Evolutionary conservation across 306 rosid species (phyloP), one percentile per base, ranked within the genome.

Genomic region (Quercus dentata): DNA sequence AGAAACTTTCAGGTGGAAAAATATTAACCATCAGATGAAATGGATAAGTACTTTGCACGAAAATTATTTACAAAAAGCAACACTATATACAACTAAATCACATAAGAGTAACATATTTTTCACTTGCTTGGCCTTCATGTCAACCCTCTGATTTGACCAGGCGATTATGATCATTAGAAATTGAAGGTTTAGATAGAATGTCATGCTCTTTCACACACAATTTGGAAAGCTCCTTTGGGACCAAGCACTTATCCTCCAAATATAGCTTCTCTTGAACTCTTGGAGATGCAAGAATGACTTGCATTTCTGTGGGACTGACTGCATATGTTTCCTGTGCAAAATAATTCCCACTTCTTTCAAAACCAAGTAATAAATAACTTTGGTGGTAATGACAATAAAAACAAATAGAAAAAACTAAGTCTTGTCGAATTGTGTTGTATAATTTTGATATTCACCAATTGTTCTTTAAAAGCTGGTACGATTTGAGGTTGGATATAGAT

Each of bases 191-290:
- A 20, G 87, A 78, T 73, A 23, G 75, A 68, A 88, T 27, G 71
- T 79, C 82, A 0, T 35, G 46, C 31, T 69, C 62, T 27, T 85
- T 82, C 13, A 87, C 80, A 49, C 91, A 79, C 10, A 80, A 67
- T 59, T 81, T 75, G 28, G 87, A 74, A 49, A 86, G 76, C 20
- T 89, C 84, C 72, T 81, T 80, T 6, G 93, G 85, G 71, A 85
- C 90, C 78, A 95, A 55, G 58, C 99, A 92, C 81, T 54, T 86
- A 52, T 91, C 97, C 73, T 94, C 94, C 0, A 64, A 67, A 79
- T 86, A 94, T 33, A 91, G 59, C 86, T 90, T 91, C 91, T 91
- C 97, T 81, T 91, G 94, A 58, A 94, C 82, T 20, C 58, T 35
- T 9, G 94, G 78, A 18, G 90, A 88, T 56, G 79, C 76, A 44